These are phyloP conservation scores for Clavispora vitiphila DNA, from an alignment of 805 yeast genomes.

Conservation along the genomic window DNA sequence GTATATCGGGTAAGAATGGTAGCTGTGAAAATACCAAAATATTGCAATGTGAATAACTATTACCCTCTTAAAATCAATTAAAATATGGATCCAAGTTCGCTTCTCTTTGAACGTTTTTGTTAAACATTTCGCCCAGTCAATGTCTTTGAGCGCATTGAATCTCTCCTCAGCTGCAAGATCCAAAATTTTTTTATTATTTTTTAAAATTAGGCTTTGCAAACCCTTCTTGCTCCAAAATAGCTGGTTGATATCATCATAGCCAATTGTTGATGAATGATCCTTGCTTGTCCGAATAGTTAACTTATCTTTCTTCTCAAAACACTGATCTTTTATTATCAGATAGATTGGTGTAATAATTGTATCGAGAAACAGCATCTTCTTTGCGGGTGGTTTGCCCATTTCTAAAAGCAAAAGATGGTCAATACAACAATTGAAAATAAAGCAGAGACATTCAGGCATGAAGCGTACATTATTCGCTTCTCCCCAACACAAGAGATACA, in stretches of 20 bases:
- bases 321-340: slow-evolving; percentile 51
- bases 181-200: slow-evolving; percentile 43
- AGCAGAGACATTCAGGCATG: slow-evolving; percentile 86
- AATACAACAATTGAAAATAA: slow-evolving; percentile 75
- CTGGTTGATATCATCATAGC: slow-evolving; percentile 89
- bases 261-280: slow-evolving; percentile 68
- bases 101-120: slow-evolving; percentile 94
- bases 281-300: slow-evolving; percentile 20
- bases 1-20: slow-evolving; percentile 65
- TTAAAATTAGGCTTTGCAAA: slow-evolving; percentile 49
- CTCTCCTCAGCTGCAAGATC: slow-evolving; percentile 52
- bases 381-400: not conserved
- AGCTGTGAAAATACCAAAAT: slow-evolving; percentile 73
- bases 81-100: slow-evolving; percentile 95
- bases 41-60: slow-evolving; percentile 59
- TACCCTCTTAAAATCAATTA: slow-evolving; percentile 86
- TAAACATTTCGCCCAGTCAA: slow-evolving; percentile 65
- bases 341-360: slow-evolving; percentile 74
- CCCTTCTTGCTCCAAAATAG: slow-evolving; percentile 79
- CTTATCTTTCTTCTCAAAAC: slow-evolving; percentile 18
- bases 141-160: slow-evolving; percentile 46
- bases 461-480: slow-evolving; percentile 83
- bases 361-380: slow-evolving; percentile 34
- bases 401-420: slow-evolving; percentile 31
- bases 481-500: slow-evolving; percentile 81